Conservation (phyloP, 768 basidiomycete genomes). For the Xerocomellus dryophilus region DNA sequence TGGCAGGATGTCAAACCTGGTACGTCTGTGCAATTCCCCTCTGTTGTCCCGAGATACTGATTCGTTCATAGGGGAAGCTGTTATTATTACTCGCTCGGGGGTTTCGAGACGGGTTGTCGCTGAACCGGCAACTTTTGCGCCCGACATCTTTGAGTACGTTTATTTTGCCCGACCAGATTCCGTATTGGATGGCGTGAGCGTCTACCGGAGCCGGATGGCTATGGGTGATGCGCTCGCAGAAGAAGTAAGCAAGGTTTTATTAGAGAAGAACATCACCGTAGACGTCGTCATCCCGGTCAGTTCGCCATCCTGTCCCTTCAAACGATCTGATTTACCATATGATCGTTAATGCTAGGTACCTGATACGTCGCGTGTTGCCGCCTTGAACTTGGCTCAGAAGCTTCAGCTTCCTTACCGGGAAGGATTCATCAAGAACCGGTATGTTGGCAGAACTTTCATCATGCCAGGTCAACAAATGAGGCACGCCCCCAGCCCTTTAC, state of each 20-base stretch:
- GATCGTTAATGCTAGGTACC: conserved; percentile 58
- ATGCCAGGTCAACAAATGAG: conserved; percentile 99
- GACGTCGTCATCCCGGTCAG: conserved; percentile 95
- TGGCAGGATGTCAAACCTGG: conserved; percentile 95
- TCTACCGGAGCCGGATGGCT: conserved; percentile 97
- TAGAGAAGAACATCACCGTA: conserved; percentile 62
- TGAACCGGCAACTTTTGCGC: conserved; percentile 74
- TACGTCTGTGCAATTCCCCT: conserved; percentile 29
- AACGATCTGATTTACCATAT: background rate
- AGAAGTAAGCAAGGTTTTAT: conserved; percentile 74
- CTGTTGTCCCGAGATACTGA: background rate
- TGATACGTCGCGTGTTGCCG: conserved; percentile 95
- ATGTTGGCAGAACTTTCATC: conserved; percentile 97
- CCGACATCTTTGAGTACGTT: conserved; percentile 98
- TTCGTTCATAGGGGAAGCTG: conserved; percentile 70
- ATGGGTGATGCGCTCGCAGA: conserved; percentile 96
- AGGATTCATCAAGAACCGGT: conserved; percentile 98
- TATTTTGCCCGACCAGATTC: conserved; percentile 99
- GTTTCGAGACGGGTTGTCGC: conserved; percentile 75
- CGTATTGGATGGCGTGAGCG: conserved; percentile 94
- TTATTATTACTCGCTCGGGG: conserved; percentile 85
- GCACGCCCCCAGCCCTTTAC: conserved; percentile 34
- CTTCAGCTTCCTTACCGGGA: conserved; percentile 90
- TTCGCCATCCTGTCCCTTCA: background rate
- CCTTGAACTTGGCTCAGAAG: conserved; percentile 90